Conservation (phyloP, 805 yeast species). For the Zygosaccharomyces rouxii region DNA sequence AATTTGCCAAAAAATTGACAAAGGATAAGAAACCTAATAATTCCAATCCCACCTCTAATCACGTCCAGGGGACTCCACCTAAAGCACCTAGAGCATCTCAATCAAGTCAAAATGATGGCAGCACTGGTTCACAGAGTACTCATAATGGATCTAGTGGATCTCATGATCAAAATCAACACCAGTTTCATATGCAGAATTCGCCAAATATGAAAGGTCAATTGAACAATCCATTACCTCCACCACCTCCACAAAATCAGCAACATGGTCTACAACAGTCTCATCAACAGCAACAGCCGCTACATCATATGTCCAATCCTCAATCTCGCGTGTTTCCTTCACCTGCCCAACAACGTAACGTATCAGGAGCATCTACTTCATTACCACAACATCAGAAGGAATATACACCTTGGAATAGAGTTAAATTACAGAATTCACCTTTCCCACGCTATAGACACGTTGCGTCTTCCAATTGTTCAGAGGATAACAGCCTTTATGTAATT, state of each 20-base stretch:
- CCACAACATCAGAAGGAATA: conserved; percentile 22
- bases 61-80: too few species aligned
- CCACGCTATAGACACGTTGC: conserved; percentile 94
- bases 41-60: conserved; percentile 8
- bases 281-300: conserved; percentile 12
- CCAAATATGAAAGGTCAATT: conserved; percentile 6
- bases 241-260: conserved; percentile 21
- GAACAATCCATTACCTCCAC: conserved; percentile 11
- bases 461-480: conserved; percentile 68
- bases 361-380: conserved; percentile 28
- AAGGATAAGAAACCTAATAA: conserved; percentile 24
- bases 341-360: conserved; percentile 30
- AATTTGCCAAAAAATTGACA: conserved; percentile 48
- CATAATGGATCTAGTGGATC: conserved; percentile 14
- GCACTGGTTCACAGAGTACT: background rate
- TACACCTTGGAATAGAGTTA: conserved; percentile 66
- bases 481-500: conserved; percentile 80
- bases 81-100: conserved; percentile 2
- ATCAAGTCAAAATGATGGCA: background rate
- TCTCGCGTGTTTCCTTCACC: conserved; percentile 23
- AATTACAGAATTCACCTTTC: conserved; percentile 72
- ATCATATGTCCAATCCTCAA: conserved; percentile 9
- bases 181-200: conserved; percentile 15
- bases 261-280: conserved; percentile 7
- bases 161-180: conserved; percentile 13